Evolutionary conservation across 2,329 filamentous ascomycete genomes (phyloP), one percentile per base, ranked within the genome.

Genomic region (Calycina herbarum): DNA sequence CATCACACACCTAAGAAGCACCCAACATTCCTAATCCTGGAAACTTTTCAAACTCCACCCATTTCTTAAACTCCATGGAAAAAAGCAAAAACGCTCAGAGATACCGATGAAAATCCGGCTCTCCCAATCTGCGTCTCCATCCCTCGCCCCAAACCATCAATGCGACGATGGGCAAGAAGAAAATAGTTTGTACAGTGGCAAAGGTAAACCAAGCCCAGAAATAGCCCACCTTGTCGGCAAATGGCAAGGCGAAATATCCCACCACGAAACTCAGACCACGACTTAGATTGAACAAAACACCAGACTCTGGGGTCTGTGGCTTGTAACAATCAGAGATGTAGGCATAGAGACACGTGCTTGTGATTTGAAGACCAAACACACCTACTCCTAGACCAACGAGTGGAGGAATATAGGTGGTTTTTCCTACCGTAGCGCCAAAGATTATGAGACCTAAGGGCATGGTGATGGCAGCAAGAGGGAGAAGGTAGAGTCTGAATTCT

Each of bases 321-420:
- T 69, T 71, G 45, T 75, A 75, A 64, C 71, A 72, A 58, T 75
- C 73, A 2, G 70, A 71, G 8, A 72, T 66, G 58, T 75, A 75
- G 24, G 72, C 65, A 42, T 75, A 75, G 15, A 75, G 69, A 6
- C 66, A 70, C 1, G 73, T 75, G 24, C 61, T 66, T 1, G 70
- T 66, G 29, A 75, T 74, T 38, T 75, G 73, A 3, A 75, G 66
- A 0, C 73, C 73, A 63, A 75, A 73, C 15, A 72, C 69, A 1
- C 65, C 71, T 17, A 74, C 67, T 5, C 63, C 61, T n/a, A 75
- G 65, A 0, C 73, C 73, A 15, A 75, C 65, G 2, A 74, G 67
- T 1, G 73, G 72, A 20, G 71, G 58, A 6, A 70, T 64, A 42
- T 68, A 67, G 27, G 61, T 64, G 3, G 60, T 67, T 31, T 65